phyloP scores from a whole-genome alignment of 495 filamentous ascomycete species.

The Penicillium argentinense region DNA sequence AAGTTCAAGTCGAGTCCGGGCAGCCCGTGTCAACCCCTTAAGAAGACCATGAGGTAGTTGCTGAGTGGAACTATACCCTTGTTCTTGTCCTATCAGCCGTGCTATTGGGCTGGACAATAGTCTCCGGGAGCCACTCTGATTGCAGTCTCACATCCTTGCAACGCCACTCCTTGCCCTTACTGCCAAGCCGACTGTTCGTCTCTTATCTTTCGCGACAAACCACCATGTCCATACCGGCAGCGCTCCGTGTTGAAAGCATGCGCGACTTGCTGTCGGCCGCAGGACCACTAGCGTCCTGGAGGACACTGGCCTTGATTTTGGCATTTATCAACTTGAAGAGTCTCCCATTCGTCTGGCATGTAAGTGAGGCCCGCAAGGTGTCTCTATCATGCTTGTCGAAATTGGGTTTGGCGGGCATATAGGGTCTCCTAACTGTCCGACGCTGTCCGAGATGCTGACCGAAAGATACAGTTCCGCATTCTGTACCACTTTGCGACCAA shows the following conservation, averaged over 20 bases:
- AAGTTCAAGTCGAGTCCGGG: background rate
- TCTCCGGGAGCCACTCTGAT: no score
- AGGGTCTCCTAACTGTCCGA: background rate
- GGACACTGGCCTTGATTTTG: constrained; percentile 51
- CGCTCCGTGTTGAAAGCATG: constrained; percentile 22
- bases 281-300: constrained; percentile 48
- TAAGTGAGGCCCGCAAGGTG: constrained; percentile 33
- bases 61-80: constrained; percentile 6
- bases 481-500: constrained; percentile 51
- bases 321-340: constrained; percentile 61
- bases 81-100: no score
- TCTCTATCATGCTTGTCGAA: background rate
- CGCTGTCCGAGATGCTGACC: constrained; percentile 16
- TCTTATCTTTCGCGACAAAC: background rate
- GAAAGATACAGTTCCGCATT: constrained; percentile 43
- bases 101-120: no score
- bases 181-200: background rate
- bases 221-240: constrained; percentile 4
- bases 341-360: constrained; percentile 63
- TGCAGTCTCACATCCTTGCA: no score
- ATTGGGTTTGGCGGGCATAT: background rate
- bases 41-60: background rate
- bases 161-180: background rate
- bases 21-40: background rate
- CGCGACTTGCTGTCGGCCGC: constrained; percentile 23